Evolutionary conservation across 2,329 filamentous ascomycete genomes (phyloP), one percentile per base, ranked within the genome.

Genomic region (Epicoccum sorghinum): DNA sequence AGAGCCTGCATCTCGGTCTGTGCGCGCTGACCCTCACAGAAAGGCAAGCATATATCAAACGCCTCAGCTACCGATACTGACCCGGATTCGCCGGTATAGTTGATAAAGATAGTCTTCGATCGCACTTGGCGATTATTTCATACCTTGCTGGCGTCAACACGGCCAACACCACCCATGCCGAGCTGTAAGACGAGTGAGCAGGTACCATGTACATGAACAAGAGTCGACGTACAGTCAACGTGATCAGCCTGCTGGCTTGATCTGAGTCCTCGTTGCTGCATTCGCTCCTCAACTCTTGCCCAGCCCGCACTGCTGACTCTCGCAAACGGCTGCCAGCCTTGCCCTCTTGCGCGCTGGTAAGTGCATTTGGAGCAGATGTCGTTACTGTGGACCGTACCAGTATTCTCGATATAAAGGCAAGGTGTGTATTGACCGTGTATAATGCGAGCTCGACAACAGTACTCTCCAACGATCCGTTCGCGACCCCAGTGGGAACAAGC

Each of bases 401-500:
- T 59, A 35, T 51, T 61, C 42, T 68, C 63, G 4, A 59, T 39
- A 36, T 70, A 65, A 4, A 57, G 48, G 54, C 68, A 72, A 4
- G 62, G 60, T 9, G 64, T 61, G 38, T 48, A 50, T 39, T 55
- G 49, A 23, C 62, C 60, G 24, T 63, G 46, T 25, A 65, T 58
- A 7, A 60, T 49, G 27, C 60, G 61, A 27, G 69, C 69, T 13
- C 70, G 65, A 37, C 65, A 65, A 52, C 71, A 74, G 23, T 67
- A 70, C 27, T 67, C 62, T 44, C 58, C 60, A 32, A 60, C 54
- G 27, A 71, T 64, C n/a, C 62, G 57, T 18, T 67, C 60, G 4
- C 61, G 60, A 4, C 68, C 67, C 71, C 69, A 74, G 44, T 73
- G 69, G 9, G 59, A 53, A 47, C 71, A 74, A 10, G 60, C 47